Evolutionary conservation across 805 yeast genomes (phyloP).

Genomic region (Huiozyma naganishii): DNA sequence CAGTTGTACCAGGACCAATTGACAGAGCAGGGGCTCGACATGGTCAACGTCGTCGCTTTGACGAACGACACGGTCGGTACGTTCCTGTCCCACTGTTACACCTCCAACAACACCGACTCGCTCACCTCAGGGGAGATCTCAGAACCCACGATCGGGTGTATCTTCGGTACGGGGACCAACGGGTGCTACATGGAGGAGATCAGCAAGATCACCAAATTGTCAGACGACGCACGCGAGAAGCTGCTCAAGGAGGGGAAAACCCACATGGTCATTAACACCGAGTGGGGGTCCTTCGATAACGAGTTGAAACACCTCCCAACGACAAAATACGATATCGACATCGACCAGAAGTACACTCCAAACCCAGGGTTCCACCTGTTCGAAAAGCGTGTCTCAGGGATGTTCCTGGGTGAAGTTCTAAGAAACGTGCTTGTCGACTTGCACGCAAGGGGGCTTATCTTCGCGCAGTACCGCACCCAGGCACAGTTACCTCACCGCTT

Average conservation of each 20-base stretch:
- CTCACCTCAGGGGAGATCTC: constrained; percentile 51
- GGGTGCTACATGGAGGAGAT: constrained; percentile 85
- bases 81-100: constrained; percentile 74
- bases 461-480: constrained; percentile 38
- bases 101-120: constrained; percentile 38
- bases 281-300: constrained; percentile 97
- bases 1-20: constrained; percentile 58
- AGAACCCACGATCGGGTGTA: constrained; percentile 76
- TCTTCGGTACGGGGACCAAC: constrained; percentile 95
- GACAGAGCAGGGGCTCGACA: constrained; percentile 43
- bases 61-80: constrained; percentile 97
- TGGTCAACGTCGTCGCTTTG: constrained; percentile 66
- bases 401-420: constrained; percentile 84
- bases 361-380: constrained; percentile 85
- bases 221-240: constrained; percentile 31
- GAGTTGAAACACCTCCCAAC: constrained; percentile 63
- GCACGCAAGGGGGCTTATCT: constrained; percentile 45
- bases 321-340: constrained; percentile 61
- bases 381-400: constrained; percentile 85
- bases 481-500: constrained; percentile 44
- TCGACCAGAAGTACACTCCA: constrained; percentile 58
- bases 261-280: constrained; percentile 86
- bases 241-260: constrained; percentile 36
- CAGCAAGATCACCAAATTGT: constrained; percentile 61
- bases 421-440: constrained; percentile 66